These are phyloP conservation scores for Dictyostelium capitatum DNA, from an alignment of 78 protist genomes.

Conservation along the genomic window DNA sequence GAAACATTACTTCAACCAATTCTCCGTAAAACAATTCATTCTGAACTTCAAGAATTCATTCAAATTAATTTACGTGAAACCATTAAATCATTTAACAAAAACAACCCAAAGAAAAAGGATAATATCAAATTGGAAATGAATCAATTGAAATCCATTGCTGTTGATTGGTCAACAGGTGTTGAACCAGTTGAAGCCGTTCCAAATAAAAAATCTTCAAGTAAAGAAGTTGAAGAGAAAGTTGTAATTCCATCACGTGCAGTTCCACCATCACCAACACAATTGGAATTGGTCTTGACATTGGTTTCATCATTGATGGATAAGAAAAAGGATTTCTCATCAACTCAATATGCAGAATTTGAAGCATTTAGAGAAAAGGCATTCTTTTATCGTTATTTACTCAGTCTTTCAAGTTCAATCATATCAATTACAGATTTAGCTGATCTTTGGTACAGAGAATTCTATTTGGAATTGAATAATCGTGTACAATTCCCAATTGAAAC, in stretches of 20 bases:
- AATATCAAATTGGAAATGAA: conserved; percentile 64
- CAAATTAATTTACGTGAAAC: conserved; percentile 84
- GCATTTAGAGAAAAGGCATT: conserved; percentile 39
- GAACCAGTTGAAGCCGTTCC: conserved; percentile 77
- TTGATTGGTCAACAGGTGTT: conserved; percentile 84
- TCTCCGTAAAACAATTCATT: conserved; percentile 61
- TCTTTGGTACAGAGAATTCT: conserved; percentile 95
- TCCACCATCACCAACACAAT: conserved; percentile 85
- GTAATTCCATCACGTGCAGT: conserved; percentile 69
- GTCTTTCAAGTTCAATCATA: conserved; percentile 33
- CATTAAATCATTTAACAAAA: conserved; percentile 65
- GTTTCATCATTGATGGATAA: conserved; percentile 43
- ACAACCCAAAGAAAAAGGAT: conserved; percentile 74
- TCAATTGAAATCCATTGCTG: conserved; percentile 75
- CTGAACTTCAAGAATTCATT: conserved; percentile 84
- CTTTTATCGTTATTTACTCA: conserved; percentile 73
- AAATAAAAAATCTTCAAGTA: conserved; percentile 40
- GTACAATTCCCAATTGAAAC: conserved; percentile 94
- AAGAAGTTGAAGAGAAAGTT: conserved; percentile 21
- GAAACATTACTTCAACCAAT: conserved; percentile 69
- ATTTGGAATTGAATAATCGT: conserved; percentile 86
- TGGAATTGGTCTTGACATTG: conserved; percentile 43
- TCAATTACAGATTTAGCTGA: conserved; percentile 88
- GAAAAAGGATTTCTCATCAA: conserved; percentile 61
- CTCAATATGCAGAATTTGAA: conserved; percentile 26